Evolutionary conservation across 2,329 filamentous ascomycete genomes (phyloP).

Genomic region (Chrysosporium keratinophilum): DNA sequence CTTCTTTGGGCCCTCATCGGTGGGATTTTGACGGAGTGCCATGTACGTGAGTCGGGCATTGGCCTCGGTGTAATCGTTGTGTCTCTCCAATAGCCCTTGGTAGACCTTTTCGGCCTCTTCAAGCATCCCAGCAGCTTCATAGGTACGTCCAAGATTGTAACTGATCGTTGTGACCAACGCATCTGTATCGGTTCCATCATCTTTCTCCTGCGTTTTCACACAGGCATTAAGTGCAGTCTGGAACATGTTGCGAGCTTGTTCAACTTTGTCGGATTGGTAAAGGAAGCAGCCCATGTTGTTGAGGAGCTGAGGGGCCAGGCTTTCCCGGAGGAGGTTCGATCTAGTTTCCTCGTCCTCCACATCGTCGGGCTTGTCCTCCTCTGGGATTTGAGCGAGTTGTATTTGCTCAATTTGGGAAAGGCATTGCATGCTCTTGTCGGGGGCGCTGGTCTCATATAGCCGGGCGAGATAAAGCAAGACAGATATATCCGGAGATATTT

Average conservation of each 20-base stretch:
- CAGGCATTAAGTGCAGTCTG: constrained; percentile 85
- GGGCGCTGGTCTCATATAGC: constrained; percentile 73
- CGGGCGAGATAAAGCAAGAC: constrained; percentile 86
- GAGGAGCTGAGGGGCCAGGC: constrained; percentile 76
- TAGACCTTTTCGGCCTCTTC: constrained; percentile 85
- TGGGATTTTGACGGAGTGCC: constrained; percentile 66
- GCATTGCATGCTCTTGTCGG: constrained; percentile 86
- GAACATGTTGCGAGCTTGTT: constrained; percentile 73
- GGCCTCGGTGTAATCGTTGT: constrained; percentile 87
- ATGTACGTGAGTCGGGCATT: constrained; percentile 83
- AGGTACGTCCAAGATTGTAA: constrained; percentile 89
- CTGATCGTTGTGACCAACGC: constrained; percentile 90
- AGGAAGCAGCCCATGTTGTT: constrained; percentile 98
- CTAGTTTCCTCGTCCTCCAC: constrained; percentile 50
- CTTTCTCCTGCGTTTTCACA: constrained; percentile 65
- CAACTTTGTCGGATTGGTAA: constrained; percentile 74
- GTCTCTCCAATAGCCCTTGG: constrained; percentile 70
- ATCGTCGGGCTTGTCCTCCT: constrained; percentile 55
- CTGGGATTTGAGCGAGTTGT: constrained; percentile 66
- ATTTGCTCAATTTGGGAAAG: constrained; percentile 85
- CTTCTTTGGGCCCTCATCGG: constrained; percentile 75
- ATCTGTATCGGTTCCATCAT: constrained; percentile 71
- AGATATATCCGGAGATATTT: constrained; percentile 66
- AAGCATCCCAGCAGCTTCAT: constrained; percentile 70
- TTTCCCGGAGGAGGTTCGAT: constrained; percentile 56